Evolutionary conservation across 345 rosid species (phyloP).

Genomic region (Cardiospermum halicacabum): DNA sequence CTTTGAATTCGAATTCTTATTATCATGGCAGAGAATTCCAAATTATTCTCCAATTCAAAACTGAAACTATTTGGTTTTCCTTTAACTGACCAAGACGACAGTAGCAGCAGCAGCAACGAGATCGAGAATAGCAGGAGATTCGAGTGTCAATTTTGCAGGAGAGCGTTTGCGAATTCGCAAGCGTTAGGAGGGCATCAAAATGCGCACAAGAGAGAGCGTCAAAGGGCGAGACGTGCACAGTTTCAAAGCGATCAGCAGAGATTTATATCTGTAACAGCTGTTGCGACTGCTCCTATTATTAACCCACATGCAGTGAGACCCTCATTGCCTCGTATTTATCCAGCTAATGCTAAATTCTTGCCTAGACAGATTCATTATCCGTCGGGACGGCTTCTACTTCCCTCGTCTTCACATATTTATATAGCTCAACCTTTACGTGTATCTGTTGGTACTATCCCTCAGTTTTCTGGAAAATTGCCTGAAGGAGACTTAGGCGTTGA

Average conservation of each 20-base stretch:
- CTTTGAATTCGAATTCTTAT: not conserved
- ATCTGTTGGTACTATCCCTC: slow-evolving; percentile 15
- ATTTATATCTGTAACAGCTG: slow-evolving; percentile 19
- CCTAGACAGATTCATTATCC: slow-evolving; percentile 7
- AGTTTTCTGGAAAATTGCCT: slow-evolving; percentile 25
- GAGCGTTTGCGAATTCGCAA: slow-evolving; percentile 51
- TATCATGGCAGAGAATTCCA: slow-evolving; percentile 21
- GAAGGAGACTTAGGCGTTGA: slow-evolving; percentile 30
- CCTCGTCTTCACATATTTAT: slow-evolving; percentile 19
- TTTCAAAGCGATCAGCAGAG: slow-evolving; percentile 22
- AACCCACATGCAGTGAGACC: slow-evolving; percentile 26
- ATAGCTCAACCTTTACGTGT: slow-evolving; percentile 26
- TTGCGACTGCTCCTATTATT: slow-evolving; percentile 26
- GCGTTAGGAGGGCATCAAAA: slow-evolving; percentile 67
- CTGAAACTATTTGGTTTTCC: slow-evolving; percentile 43
- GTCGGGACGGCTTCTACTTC: slow-evolving; percentile 16
- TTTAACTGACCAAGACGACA: slow-evolving; percentile 16
- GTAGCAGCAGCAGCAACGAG: slow-evolving; percentile 8
- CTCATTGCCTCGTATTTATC: slow-evolving; percentile 15
- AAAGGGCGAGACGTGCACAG: slow-evolving; percentile 38
- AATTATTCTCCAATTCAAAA: slow-evolving; percentile 15
- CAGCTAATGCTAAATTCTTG: slow-evolving; percentile 12
- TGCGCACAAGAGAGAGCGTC: slow-evolving; percentile 61
- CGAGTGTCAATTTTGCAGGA: slow-evolving; percentile 54
- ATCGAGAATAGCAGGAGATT: slow-evolving; percentile 29